Percentiles rank a stretch among this genome's conserved stretches.
phyloP scores from a whole-genome alignment of 306 rosid genomes.

The Lupinus albus region DNA sequence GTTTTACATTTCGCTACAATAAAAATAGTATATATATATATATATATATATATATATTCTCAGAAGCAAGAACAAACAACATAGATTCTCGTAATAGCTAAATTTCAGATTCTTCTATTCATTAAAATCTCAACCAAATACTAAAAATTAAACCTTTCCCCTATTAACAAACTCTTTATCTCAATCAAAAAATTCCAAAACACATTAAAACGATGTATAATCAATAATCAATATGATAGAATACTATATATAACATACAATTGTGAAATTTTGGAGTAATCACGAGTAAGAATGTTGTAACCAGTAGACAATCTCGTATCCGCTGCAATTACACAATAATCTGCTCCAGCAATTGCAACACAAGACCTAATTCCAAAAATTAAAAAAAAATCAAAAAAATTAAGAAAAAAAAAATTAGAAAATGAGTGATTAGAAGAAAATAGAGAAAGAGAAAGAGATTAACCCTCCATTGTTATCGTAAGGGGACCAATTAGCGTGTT shows the following conservation, averaged over 20 bases:
- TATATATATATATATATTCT: no score
- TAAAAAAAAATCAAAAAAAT: background rate
- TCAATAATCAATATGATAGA: no score
- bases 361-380: slow-evolving; percentile 59
- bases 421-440: no score
- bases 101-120: no score
- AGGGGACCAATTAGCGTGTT: slow-evolving; percentile 91
- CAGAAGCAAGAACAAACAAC: no score
- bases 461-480: slow-evolving; percentile 99
- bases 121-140: no score
- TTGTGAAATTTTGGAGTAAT: slow-evolving; percentile 81
- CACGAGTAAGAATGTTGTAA: slow-evolving; percentile 91
- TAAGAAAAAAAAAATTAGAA: background rate
- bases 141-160: background rate
- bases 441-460: slow-evolving; percentile 25
- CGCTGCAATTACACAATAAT: slow-evolving; percentile 89
- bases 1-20: no score
- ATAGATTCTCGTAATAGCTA: no score
- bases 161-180: background rate
- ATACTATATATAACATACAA: no score
- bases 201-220: no score
- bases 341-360: slow-evolving; percentile 97
- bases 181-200: background rate
- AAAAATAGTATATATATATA: no score
- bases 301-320: slow-evolving; percentile 96